Conservation (phyloP, 1,284 basidiomycete species). For the Irpex lacteus region DNA sequence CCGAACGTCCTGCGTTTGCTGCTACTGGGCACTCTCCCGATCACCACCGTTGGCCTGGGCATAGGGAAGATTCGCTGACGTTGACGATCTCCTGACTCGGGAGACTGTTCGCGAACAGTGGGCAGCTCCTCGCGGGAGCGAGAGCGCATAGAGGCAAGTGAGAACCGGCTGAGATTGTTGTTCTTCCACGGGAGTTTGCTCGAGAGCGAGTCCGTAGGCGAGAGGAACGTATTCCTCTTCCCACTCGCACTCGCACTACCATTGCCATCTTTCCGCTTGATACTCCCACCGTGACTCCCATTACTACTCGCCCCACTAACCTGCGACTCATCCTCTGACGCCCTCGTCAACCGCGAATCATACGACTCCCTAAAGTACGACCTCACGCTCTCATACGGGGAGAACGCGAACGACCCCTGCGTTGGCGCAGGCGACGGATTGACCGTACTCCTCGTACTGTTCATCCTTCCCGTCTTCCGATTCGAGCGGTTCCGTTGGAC, state of each 20-base stretch:
- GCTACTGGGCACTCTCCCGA: not conserved
- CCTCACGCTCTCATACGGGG: not conserved
- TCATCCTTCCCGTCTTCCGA: conserved; percentile 2
- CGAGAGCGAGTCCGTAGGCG: not conserved
- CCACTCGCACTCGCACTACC: not conserved
- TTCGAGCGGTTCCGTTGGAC: conserved; percentile 7
- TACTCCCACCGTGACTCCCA: not conserved
- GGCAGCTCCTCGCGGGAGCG: conserved; percentile 2
- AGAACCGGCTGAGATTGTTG: not conserved
- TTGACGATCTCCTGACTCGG: not conserved
- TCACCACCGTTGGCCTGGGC: not conserved
- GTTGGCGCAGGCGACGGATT: conserved; percentile 10
- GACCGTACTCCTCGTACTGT: not conserved
- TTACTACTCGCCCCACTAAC: not conserved
- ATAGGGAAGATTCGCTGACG: not conserved
- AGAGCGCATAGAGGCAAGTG: conserved; percentile 3
- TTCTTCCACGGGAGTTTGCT: not conserved
- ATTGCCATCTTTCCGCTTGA: not conserved
- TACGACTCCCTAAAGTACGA: conserved; percentile 5
- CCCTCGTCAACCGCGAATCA: not conserved
- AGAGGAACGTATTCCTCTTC: conserved; percentile 6
- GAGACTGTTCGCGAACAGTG: conserved; percentile 10
- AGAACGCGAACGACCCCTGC: conserved; percentile 7
- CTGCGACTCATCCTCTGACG: not conserved
- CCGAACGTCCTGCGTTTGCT: not conserved